Conservation (phyloP, 2,329 filamentous ascomycete species). For the Cryphonectria radicalis region DNA sequence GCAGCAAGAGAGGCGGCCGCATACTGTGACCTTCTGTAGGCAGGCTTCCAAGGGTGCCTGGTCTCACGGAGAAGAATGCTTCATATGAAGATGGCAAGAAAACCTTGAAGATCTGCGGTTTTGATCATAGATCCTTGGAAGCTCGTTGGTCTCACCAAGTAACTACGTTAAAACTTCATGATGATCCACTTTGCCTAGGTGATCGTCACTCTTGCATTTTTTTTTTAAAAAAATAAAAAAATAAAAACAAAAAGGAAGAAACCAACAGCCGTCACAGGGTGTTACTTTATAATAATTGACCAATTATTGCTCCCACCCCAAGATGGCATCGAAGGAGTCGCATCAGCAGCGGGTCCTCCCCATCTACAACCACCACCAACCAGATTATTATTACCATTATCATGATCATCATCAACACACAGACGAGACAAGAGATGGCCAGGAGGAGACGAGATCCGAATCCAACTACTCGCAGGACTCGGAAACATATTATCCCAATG, state of each 20-base stretch:
- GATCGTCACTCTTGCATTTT: not conserved
- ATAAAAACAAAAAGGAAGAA: not conserved
- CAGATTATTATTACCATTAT: not conserved
- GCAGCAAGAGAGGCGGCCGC: not conserved
- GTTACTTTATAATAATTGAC: not conserved
- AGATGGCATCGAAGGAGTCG: not conserved
- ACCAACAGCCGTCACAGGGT: not conserved
- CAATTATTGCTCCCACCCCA: not conserved
- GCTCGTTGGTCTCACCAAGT: not conserved
- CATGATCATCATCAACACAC: not conserved
- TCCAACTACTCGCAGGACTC: constrained; percentile 1
- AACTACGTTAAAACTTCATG: not conserved
- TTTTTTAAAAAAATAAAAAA: not conserved
- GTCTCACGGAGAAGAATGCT: not conserved
- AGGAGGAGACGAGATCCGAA: not conserved
- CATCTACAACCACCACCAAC: not conserved
- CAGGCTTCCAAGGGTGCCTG: constrained; percentile 1
- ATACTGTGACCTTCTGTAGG: not conserved
- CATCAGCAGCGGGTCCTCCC: not conserved
- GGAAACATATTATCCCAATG: not conserved
- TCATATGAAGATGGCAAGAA: not conserved
- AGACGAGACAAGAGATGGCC: not conserved
- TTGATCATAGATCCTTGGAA: not conserved
- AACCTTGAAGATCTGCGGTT: not conserved
- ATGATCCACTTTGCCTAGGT: not conserved